These are phyloP conservation scores for Fusarium chuoi DNA, from an alignment of 2,329 filamentous ascomycete genomes.

Conservation along the genomic window DNA sequence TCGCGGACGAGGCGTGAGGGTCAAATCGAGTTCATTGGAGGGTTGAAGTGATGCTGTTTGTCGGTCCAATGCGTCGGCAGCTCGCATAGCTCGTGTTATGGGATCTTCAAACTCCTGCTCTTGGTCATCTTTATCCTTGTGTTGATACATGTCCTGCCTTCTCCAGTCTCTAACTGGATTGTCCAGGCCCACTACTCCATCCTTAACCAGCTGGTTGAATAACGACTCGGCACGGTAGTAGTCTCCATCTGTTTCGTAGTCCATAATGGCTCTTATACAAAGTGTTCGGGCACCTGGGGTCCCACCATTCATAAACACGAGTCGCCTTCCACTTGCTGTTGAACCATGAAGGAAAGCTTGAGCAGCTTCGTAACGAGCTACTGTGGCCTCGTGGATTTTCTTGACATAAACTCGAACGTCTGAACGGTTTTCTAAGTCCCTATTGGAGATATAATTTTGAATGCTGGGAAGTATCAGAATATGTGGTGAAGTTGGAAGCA, in stretches of 20 bases:
- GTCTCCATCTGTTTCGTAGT: constrained; percentile 62
- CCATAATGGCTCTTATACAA: constrained; percentile 65
- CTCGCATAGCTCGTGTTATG: constrained; percentile 65
- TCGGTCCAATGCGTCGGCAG: constrained; percentile 66
- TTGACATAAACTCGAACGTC: constrained; percentile 55
- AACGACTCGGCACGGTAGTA: constrained; percentile 60
- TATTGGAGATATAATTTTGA: constrained; percentile 56
- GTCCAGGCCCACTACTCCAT: constrained; percentile 57
- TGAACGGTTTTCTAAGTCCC: constrained; percentile 44
- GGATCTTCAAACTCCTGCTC: constrained; percentile 56
- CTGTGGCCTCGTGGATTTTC: constrained; percentile 61
- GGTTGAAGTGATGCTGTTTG: constrained; percentile 66
- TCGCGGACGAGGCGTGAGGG: constrained; percentile 52
- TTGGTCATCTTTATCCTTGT: constrained; percentile 26
- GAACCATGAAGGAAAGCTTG: constrained; percentile 61
- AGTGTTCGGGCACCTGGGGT: constrained; percentile 63
- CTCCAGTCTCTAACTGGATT: constrained; percentile 37
- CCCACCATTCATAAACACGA: constrained; percentile 71
- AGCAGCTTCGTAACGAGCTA: constrained; percentile 60
- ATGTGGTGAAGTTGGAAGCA: constrained; percentile 68
- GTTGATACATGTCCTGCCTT: constrained; percentile 32
- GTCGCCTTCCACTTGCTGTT: constrained; percentile 58
- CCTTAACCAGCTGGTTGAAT: constrained; percentile 62
- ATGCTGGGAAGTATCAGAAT: constrained; percentile 66
- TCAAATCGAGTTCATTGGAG: constrained; percentile 60